Evolutionary conservation across 345 rosid species (phyloP).

Genomic region (Lenwebbia sp.): DNA sequence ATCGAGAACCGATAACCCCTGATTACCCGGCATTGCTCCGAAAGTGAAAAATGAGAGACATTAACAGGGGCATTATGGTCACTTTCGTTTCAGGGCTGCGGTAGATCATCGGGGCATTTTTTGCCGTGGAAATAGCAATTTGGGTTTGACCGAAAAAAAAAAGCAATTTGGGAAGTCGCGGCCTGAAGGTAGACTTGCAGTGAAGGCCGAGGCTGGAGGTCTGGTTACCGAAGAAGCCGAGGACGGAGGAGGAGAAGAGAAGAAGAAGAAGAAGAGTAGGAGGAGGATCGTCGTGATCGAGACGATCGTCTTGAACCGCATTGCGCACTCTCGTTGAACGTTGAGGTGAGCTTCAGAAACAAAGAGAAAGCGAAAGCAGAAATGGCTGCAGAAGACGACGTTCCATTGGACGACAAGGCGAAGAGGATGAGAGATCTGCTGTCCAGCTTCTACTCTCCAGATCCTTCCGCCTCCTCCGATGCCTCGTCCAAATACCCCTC

Average conservation of each 20-base stretch:
- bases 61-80: neutral
- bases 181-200: neutral
- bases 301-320: neutral
- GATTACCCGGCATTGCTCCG: neutral
- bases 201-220: neutral
- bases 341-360: neutral
- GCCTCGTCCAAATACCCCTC: slow-evolving; percentile 30
- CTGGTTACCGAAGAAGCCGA: neutral
- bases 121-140: neutral
- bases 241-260: neutral
- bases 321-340: neutral
- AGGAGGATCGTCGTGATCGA: neutral
- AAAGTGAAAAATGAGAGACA: neutral
- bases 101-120: neutral
- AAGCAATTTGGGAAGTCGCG: neutral
- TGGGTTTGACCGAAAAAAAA: too few relatives aligned
- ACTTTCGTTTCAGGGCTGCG: neutral
- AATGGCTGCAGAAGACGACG: slow-evolving; percentile 55
- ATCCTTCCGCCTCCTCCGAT: slow-evolving; percentile 49
- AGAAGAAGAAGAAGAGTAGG: neutral
- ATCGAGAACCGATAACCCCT: too few relatives aligned
- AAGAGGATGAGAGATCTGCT: slow-evolving; percentile 99
- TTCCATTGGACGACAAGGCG: slow-evolving; percentile 91
- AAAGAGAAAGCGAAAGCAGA: neutral
- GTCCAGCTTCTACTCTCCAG: slow-evolving; percentile 93